phyloP scores from a whole-genome alignment of 345 rosid genomes.

The Rhodamnia rubescens region DNA sequence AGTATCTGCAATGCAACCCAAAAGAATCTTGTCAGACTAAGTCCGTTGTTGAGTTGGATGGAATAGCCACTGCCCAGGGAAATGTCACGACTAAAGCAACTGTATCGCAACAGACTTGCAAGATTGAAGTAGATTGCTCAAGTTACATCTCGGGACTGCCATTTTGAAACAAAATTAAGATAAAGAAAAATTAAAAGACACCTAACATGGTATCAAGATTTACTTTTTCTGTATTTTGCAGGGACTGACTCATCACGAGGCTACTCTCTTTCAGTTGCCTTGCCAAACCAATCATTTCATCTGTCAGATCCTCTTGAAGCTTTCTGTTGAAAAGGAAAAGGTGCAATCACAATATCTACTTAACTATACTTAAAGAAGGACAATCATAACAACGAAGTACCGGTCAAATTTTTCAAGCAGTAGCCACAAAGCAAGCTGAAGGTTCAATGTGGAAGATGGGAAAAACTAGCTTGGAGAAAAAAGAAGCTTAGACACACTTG shows the following conservation, averaged over 20 bases:
- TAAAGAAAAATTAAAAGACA: neutral
- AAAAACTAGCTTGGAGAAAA: neutral
- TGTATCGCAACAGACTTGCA: neutral
- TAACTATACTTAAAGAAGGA: neutral
- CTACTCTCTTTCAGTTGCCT: conserved; percentile 75
- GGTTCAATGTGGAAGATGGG: neutral
- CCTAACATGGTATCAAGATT: neutral
- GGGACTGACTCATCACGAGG: conserved; percentile 69
- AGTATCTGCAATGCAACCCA: conserved; percentile 41
- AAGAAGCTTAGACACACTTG: neutral
- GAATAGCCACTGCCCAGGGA: neutral
- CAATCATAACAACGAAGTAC: neutral
- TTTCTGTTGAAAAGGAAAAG: conserved; percentile 23
- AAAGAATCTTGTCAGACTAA: neutral
- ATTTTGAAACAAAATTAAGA: neutral
- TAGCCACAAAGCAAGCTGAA: neutral
- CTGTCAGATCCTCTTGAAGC: conserved; percentile 77
- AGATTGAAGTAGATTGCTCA: neutral
- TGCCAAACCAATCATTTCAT: conserved; percentile 90
- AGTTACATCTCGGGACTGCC: neutral
- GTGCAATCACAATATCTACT: neutral
- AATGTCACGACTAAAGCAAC: neutral
- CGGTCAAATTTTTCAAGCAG: neutral
- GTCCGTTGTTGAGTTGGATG: neutral
- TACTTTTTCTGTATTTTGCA: conserved; percentile 73